Evolutionary conservation across 1,139 yeast species (phyloP).

Genomic region (Magnusiomyces suaveolens): DNA sequence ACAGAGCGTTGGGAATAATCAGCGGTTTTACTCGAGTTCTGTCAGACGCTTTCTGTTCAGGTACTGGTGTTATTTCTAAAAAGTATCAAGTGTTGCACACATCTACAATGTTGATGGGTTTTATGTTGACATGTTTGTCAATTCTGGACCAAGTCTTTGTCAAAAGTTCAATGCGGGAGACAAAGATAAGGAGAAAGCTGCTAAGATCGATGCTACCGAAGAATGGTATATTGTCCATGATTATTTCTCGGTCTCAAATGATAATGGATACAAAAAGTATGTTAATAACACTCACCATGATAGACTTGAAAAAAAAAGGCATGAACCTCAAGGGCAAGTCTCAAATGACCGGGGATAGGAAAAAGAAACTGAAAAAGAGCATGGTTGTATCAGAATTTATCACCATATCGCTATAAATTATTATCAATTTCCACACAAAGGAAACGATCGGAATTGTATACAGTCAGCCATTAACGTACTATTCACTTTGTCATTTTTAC

Average conservation of each 20-base stretch:
- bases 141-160: slow-evolving; percentile 69
- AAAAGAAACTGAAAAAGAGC: slow-evolving; percentile 36
- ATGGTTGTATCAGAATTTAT: too few relatives aligned
- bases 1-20: slow-evolving; percentile 95
- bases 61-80: slow-evolving; percentile 98
- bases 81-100: slow-evolving; percentile 96
- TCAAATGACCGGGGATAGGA: slow-evolving; percentile 1
- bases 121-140: slow-evolving; percentile 91
- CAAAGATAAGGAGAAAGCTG: slow-evolving; percentile 69
- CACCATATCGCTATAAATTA: slow-evolving; percentile 6
- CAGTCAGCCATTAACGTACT: too few relatives aligned
- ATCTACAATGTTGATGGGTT: slow-evolving; percentile 98
- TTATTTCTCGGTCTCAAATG: slow-evolving; percentile 78
- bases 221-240: slow-evolving; percentile 70
- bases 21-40: slow-evolving; percentile 96
- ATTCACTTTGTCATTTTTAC: too few relatives aligned
- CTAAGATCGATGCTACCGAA: slow-evolving; percentile 59
- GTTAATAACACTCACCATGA: slow-evolving; percentile 68
- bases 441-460: slow-evolving; percentile 9
- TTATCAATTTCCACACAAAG: slow-evolving; percentile 5
- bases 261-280: slow-evolving; percentile 62
- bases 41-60: slow-evolving; percentile 98
- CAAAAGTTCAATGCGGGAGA: slow-evolving; percentile 74
- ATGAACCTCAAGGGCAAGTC: slow-evolving; percentile 48
- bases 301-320: slow-evolving; percentile 68